Evolutionary conservation across 345 rosid species (phyloP).

Genomic region (Abelmoschus esculentus): DNA sequence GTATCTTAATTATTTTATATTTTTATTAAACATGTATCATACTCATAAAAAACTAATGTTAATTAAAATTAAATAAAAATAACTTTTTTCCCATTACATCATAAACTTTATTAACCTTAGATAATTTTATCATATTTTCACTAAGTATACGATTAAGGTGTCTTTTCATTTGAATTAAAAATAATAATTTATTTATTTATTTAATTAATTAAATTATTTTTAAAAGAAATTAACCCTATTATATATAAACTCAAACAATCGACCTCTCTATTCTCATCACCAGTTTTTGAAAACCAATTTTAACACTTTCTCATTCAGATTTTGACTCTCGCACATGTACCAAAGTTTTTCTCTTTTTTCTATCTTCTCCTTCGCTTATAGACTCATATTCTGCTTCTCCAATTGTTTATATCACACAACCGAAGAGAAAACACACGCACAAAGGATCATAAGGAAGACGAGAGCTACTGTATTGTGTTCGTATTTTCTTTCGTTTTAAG

Average conservation of each 20-base stretch:
- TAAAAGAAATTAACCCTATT: not conserved
- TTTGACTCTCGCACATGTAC: slow-evolving; percentile 14
- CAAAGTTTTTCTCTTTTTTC: slow-evolving; percentile 4
- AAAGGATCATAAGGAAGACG: not conserved
- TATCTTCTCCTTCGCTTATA: not conserved
- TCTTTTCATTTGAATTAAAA: no score
- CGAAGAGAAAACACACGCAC: not conserved
- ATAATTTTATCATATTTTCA: no score
- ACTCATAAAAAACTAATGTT: no score
- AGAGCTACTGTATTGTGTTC: not conserved
- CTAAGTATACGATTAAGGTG: no score
- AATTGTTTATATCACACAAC: not conserved
- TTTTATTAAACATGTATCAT: no score
- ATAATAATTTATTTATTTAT: no score
- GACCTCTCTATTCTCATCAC: not conserved
- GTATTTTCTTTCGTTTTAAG: slow-evolving; percentile 13
- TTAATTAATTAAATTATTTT: no score
- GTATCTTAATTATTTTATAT: no score
- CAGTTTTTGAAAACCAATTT: not conserved
- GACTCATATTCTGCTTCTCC: not conserved
- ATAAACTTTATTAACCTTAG: no score
- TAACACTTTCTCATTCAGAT: not conserved
- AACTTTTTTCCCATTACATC: no score
- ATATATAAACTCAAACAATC: not conserved
- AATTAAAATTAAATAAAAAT: no score